These are phyloP conservation scores for Eucalyptus shirleyi DNA, from an alignment of 345 rosid genomes.

Conservation along the genomic window DNA sequence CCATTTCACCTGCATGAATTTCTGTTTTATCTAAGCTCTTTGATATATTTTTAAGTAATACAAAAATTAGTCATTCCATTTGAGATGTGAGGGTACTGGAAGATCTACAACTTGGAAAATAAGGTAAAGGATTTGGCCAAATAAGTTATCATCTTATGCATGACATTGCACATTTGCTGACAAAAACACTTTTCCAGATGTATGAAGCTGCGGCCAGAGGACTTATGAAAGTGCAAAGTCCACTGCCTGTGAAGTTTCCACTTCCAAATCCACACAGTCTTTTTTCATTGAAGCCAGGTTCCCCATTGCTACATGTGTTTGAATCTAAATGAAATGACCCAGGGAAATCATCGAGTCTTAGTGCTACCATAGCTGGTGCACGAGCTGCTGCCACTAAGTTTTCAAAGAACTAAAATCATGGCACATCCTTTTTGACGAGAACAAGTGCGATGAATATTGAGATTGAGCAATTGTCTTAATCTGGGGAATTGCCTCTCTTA, in stretches of 20 bases:
- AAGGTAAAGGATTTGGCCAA: no score
- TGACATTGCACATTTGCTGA: no score
- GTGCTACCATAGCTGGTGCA: constrained; percentile 77
- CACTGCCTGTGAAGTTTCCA: constrained; percentile 51
- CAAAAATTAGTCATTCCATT: no score
- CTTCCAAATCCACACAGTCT: constrained; percentile 33
- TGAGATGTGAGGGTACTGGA: no score
- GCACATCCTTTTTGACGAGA: not conserved
- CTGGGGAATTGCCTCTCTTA: no score
- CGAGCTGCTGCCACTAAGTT: constrained; percentile 73
- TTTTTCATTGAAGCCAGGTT: no score
- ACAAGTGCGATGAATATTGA: not conserved
- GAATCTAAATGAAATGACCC: constrained; percentile 9
- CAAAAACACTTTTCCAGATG: constrained; percentile 16
- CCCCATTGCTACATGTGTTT: not conserved
- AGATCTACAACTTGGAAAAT: no score
- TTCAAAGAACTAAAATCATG: constrained; percentile 25
- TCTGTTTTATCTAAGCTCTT: no score
- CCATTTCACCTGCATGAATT: no score
- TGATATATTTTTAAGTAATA: no score
- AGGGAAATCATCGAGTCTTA: constrained; percentile 40
- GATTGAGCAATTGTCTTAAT: no score
- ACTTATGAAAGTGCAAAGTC: constrained; percentile 31
- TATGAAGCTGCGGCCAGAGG: constrained; percentile 70
- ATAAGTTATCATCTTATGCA: no score